A percentile compares a stretch with the other conserved stretches of the same genome.
Conservation (phyloP, 192 early-diverging fungal species). For the Coemansia sp. region DNA sequence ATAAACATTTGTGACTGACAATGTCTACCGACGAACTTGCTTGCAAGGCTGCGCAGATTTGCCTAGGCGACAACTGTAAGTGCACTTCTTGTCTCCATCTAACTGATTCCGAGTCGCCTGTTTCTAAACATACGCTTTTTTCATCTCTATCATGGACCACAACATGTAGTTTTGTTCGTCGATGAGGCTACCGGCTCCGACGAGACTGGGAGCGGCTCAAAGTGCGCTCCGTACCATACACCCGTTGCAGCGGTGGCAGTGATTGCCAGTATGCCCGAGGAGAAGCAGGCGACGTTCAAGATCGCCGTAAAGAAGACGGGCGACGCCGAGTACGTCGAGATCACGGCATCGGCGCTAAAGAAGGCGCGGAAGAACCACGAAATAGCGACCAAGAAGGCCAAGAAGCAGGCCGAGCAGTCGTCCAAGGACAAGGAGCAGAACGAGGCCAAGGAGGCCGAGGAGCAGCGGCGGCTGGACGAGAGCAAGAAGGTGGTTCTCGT, state of each 20-base stretch:
- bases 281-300: constrained; percentile 53
- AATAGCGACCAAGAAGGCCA: constrained; percentile 69
- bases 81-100: too few relatives aligned
- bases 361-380: constrained; percentile 82
- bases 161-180: constrained; percentile 55
- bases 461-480: constrained; percentile 81
- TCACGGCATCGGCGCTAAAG: constrained; percentile 91
- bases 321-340: constrained; percentile 72
- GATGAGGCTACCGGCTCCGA: constrained; percentile 88
- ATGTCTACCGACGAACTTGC: constrained; percentile 43
- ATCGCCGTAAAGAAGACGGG: constrained; percentile 73
- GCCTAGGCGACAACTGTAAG: constrained; percentile 39
- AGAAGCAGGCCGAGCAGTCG: constrained; percentile 77
- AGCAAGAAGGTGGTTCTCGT: constrained; percentile 80
- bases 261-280: constrained; percentile 50
- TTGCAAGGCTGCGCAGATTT: constrained; percentile 27
- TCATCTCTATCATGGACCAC: background rate
- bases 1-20: background rate
- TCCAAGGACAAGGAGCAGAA: constrained; percentile 67
- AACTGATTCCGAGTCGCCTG: too few relatives aligned
- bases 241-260: constrained; percentile 70
- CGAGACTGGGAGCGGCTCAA: constrained; percentile 73
- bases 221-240: constrained; percentile 78
- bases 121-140: background rate
- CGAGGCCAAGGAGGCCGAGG: constrained; percentile 61